Evolutionary conservation across 1,284 basidiomycete species (phyloP).

Genomic region (Fomitiporia mediterranea): DNA sequence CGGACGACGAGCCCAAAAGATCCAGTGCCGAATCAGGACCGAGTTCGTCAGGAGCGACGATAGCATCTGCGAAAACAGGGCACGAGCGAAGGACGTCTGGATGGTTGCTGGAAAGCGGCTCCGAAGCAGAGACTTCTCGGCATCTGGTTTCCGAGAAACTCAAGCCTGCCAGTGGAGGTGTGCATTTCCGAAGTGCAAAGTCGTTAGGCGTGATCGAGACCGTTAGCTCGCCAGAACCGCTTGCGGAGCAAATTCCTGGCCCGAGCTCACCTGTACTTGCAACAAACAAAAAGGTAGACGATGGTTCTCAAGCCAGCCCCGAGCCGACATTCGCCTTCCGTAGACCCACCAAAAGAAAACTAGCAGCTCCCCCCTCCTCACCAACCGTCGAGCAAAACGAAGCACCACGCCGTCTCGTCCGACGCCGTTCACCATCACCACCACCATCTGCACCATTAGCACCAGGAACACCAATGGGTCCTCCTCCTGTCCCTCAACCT

Average conservation of each 20-base stretch:
- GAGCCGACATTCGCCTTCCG: conserved; percentile 36
- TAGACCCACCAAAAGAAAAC: conserved; percentile 17
- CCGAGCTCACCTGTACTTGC: neutral
- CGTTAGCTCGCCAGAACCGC: neutral
- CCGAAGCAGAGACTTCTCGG: conserved; percentile 1
- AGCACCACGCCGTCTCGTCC: conserved; percentile 43
- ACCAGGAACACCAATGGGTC: conserved; percentile 14
- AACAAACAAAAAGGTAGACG: neutral
- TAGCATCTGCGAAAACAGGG: neutral
- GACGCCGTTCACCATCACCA: conserved; percentile 23
- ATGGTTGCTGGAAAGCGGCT: conserved; percentile 10
- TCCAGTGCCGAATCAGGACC: neutral
- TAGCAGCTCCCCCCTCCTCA: conserved; percentile 30
- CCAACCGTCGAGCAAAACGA: conserved; percentile 35
- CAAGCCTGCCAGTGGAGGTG: neutral
- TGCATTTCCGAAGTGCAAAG: conserved; percentile 12
- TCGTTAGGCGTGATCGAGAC: neutral
- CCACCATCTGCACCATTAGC: no score
- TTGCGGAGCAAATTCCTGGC: no score
- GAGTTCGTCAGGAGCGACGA: neutral
- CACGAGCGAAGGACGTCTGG: neutral
- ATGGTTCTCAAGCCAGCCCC: neutral
- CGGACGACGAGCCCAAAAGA: neutral
- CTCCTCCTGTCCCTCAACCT: conserved; percentile 22
- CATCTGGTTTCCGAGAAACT: neutral